phyloP scores from a whole-genome alignment of 2,329 filamentous ascomycete genomes.

The Pseudogymnoascus sp. region DNA sequence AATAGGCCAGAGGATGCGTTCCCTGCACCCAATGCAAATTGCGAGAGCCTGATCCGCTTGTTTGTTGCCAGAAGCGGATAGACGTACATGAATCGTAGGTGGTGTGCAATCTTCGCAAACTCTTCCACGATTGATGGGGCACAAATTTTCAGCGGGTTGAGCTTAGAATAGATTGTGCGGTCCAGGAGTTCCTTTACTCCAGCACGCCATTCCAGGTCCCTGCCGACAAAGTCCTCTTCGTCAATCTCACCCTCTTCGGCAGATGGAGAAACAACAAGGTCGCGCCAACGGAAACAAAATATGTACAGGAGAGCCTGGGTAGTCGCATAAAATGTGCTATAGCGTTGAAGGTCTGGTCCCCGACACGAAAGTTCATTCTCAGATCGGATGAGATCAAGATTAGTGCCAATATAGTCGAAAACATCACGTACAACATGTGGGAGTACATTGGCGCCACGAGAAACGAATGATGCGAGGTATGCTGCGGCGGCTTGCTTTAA shows the following conservation, averaged over 20 bases:
- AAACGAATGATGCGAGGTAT: conserved; percentile 91
- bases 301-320: conserved; percentile 67
- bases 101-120: conserved; percentile 80
- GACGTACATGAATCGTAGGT: conserved; percentile 83
- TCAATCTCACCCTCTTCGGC: conserved; percentile 53
- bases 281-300: conserved; percentile 94
- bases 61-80: conserved; percentile 85
- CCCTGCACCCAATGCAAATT: conserved; percentile 54
- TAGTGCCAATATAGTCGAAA: conserved; percentile 69
- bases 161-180: conserved; percentile 73
- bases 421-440: conserved; percentile 71
- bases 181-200: conserved; percentile 67
- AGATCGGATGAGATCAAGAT: conserved; percentile 68
- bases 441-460: conserved; percentile 76
- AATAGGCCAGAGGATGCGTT: conserved; percentile 34
- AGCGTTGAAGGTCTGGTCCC: conserved; percentile 70
- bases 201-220: conserved; percentile 72
- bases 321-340: conserved; percentile 62
- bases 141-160: conserved; percentile 95
- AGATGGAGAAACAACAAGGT: conserved; percentile 62
- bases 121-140: conserved; percentile 84
- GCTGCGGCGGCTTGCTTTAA: conserved; percentile 79
- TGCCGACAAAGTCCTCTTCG: conserved; percentile 57
- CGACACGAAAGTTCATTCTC: conserved; percentile 67
- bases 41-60: conserved; percentile 76